These are phyloP conservation scores for Neostapfia colusana DNA, from an alignment of 176 grass and related monocot species.

Conservation along the genomic window DNA sequence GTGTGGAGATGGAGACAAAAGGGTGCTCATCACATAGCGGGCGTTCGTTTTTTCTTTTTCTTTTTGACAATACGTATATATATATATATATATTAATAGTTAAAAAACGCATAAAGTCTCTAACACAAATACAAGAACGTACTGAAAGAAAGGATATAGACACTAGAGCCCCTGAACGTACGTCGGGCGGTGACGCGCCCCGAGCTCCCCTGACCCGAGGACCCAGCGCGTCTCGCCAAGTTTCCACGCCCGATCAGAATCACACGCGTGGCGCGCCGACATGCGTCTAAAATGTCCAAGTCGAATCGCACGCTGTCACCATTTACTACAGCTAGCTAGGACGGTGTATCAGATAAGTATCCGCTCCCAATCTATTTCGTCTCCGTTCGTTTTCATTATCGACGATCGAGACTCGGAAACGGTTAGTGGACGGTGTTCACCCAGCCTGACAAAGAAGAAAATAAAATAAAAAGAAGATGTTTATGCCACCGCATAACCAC, in stretches of 20 bases:
- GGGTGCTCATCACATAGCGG: neutral
- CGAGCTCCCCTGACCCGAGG: too few relatives aligned
- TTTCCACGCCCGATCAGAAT: neutral
- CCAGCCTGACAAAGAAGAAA: too few relatives aligned
- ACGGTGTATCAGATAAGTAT: neutral
- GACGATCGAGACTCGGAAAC: neutral
- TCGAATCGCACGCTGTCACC: neutral
- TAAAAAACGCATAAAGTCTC: too few relatives aligned
- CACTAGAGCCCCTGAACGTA: too few relatives aligned
- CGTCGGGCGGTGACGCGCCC: too few relatives aligned
- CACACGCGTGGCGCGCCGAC: neutral
- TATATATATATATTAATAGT: too few relatives aligned
- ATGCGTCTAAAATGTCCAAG: conserved; percentile 21
- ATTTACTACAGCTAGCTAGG: too few relatives aligned
- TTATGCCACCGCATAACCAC: neutral
- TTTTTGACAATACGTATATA: too few relatives aligned
- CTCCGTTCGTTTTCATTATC: neutral
- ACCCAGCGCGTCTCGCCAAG: conserved; percentile 10
- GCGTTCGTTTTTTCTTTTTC: too few relatives aligned
- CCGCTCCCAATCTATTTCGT: neutral
- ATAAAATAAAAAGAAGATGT: neutral
- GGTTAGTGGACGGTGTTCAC: neutral
- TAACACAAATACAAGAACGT: too few relatives aligned
- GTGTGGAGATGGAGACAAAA: conserved; percentile 36
- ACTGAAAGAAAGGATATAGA: too few relatives aligned